phyloP scores from a whole-genome alignment of 345 rosid genomes.

The Tarenaya hassleriana region DNA sequence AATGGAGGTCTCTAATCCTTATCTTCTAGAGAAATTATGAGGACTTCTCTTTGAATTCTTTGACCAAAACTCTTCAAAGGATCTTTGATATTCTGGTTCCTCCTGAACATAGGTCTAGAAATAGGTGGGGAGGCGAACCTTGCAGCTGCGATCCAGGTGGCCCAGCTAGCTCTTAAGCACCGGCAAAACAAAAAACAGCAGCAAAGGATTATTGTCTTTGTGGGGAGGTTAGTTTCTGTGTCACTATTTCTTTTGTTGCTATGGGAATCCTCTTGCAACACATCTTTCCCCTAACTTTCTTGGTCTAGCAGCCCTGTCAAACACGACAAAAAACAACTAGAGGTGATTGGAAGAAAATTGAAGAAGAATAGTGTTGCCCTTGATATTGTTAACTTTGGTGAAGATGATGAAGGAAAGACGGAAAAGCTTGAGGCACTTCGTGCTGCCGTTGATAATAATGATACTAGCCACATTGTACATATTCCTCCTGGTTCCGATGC shows the following conservation, averaged over 20 bases:
- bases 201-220: constrained; percentile 88
- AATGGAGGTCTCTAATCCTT: too few species aligned
- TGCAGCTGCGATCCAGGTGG: constrained; percentile 82
- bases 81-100: not conserved
- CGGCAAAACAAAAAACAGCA: constrained; percentile 95
- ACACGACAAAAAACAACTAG: constrained; percentile 74
- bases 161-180: constrained; percentile 97
- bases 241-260: constrained; percentile 3
- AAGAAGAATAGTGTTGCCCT: constrained; percentile 84
- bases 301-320: constrained; percentile 63
- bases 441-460: constrained; percentile 65
- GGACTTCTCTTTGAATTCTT: too few species aligned
- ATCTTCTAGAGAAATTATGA: too few species aligned
- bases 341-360: constrained; percentile 79
- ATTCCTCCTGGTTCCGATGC: constrained; percentile 85
- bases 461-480: constrained; percentile 67
- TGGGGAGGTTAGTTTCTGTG: constrained; percentile 61
- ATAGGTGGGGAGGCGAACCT: constrained; percentile 90
- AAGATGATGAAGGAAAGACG: constrained; percentile 58
- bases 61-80: too few species aligned
- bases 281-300: too few species aligned
- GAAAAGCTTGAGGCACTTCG: constrained; percentile 71
- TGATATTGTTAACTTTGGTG: constrained; percentile 75
- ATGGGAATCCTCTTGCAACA: too few species aligned
- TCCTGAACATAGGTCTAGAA: constrained; percentile 89